These are phyloP conservation scores for Paraconiothyrium brasiliense DNA, from an alignment of 2,329 filamentous ascomycete genomes.

Conservation along the genomic window DNA sequence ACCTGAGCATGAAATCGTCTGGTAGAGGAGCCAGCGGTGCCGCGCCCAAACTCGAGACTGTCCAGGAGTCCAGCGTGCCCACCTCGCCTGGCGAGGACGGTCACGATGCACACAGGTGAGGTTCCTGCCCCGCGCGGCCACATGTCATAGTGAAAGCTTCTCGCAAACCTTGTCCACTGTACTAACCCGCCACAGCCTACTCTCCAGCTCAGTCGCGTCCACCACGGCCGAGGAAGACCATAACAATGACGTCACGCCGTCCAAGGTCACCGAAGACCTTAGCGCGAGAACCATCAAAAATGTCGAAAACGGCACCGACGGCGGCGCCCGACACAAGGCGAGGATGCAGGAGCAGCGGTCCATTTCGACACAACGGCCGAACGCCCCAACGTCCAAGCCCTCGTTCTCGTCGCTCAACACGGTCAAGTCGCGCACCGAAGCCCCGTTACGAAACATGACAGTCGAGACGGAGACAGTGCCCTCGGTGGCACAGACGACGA, in stretches of 20 bases:
- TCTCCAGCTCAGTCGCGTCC: conserved; percentile 26
- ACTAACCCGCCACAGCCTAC: conserved; percentile 21
- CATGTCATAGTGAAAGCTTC: conserved; percentile 39
- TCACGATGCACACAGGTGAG: conserved; percentile 42
- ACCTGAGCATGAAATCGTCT: conserved; percentile 50
- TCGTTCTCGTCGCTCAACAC: conserved; percentile 73
- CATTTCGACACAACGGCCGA: conserved; percentile 54
- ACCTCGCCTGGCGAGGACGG: conserved; percentile 68
- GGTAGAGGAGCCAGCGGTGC: conserved; percentile 65
- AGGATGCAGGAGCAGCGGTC: conserved; percentile 56
- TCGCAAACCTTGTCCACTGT: conserved; percentile 23
- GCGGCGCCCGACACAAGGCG: conserved; percentile 52
- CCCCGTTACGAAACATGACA: conserved; percentile 89
- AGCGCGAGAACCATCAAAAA: conserved; percentile 44
- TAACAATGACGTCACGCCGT: conserved; percentile 54
- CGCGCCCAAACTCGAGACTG: conserved; percentile 80
- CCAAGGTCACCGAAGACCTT: conserved; percentile 60
- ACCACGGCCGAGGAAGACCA: conserved; percentile 45
- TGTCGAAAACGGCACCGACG: conserved; percentile 72
- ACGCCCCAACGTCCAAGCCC: conserved; percentile 66
- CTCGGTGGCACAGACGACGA: conserved; percentile 85
- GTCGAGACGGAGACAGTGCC: conserved; percentile 97
- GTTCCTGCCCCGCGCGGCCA: conserved; percentile 38
- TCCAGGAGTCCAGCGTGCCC: conserved; percentile 83
- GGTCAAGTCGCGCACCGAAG: conserved; percentile 75